A percentile compares a stretch with the other conserved stretches of the same genome.
These are phyloP conservation scores for Dactylellina parvicollis DNA, from an alignment of 2,329 filamentous ascomycete genomes.

Conservation along the genomic window DNA sequence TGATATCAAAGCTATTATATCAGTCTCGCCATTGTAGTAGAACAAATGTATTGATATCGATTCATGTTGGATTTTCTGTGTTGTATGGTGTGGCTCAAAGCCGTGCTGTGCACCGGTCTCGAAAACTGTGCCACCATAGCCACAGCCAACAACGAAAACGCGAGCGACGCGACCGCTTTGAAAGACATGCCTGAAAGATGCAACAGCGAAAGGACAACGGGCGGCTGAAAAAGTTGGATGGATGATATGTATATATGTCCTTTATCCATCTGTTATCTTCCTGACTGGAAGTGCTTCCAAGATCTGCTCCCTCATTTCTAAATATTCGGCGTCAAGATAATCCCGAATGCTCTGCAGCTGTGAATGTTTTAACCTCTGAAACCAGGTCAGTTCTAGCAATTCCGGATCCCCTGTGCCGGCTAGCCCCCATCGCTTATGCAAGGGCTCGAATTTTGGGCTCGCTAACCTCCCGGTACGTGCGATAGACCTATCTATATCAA, in stretches of 20 bases:
- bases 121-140: slow-evolving; percentile 8
- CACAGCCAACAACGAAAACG: neutral
- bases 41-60: no score
- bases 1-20: no score
- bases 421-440: slow-evolving; percentile 41
- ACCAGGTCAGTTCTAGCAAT: neutral
- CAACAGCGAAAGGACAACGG: neutral
- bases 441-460: slow-evolving; percentile 4
- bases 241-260: no score
- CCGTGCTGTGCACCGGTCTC: neutral
- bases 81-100: neutral
- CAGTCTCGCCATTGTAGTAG: no score
- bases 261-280: no score
- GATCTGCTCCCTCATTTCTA: no score
- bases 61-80: slow-evolving; percentile 44
- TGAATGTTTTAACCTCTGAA: neutral
- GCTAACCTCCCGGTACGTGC: no score
- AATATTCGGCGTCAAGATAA: no score
- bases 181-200: neutral
- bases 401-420: neutral
- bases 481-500: neutral
- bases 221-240: neutral
- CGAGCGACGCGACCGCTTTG: slow-evolving; percentile 15
- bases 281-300: no score
- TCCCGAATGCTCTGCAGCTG: neutral